A percentile compares a stretch with the other conserved stretches of the same genome.
phyloP scores from a whole-genome alignment of 2,329 filamentous ascomycete genomes.

The Paracorniculantispora psalliotae region DNA sequence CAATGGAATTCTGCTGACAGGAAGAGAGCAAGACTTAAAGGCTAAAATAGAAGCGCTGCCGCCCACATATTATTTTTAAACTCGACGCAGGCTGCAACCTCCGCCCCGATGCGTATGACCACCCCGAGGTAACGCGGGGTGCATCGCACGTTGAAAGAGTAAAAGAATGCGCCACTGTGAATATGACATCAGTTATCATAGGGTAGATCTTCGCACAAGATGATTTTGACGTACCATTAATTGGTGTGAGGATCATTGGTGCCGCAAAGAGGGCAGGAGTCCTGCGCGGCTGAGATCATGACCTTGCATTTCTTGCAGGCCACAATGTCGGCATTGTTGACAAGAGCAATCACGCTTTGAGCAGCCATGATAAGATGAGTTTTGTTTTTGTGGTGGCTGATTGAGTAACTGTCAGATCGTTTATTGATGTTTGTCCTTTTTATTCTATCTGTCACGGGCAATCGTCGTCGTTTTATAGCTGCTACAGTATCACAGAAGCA shows the following conservation, averaged over 20 bases:
- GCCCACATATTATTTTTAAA: not conserved
- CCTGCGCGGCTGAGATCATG: slow-evolving; percentile 10
- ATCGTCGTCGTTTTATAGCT: not conserved
- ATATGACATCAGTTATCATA: not conserved
- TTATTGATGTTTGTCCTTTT: not conserved
- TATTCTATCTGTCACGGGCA: not conserved
- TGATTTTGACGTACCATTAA: not conserved
- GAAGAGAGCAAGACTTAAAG: too few relatives aligned
- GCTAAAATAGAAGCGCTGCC: not conserved
- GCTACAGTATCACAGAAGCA: not conserved
- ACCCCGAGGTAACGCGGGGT: not conserved
- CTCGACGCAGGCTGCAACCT: not conserved
- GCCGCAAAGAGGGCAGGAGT: slow-evolving; percentile 11
- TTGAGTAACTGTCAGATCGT: not conserved
- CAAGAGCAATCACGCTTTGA: not conserved
- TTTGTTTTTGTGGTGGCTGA: not conserved
- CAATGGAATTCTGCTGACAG: not conserved
- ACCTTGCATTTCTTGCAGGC: slow-evolving; percentile 8
- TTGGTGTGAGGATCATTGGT: slow-evolving; percentile 4
- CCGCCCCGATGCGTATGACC: not conserved
- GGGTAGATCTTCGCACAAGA: too few relatives aligned
- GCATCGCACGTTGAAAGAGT: too few relatives aligned
- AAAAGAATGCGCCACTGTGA: not conserved
- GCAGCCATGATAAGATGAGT: not conserved
- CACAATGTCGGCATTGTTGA: not conserved